Evolutionary conservation across 2,329 filamentous ascomycete genomes (phyloP).

Genomic region (Botrytis tulipae): DNA sequence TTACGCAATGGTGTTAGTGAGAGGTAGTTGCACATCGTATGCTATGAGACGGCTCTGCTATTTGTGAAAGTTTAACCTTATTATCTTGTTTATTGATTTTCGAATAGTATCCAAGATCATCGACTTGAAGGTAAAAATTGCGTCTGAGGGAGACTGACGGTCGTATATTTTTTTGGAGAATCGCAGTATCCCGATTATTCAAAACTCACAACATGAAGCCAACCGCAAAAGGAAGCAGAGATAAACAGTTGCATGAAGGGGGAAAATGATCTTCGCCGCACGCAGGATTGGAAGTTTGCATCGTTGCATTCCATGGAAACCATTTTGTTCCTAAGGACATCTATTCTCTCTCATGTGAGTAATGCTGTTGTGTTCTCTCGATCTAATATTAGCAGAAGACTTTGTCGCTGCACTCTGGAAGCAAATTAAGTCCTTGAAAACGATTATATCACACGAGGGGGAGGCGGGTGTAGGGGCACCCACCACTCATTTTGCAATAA

Average conservation of each 20-base stretch:
- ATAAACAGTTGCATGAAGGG: neutral
- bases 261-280: neutral
- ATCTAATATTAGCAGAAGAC: neutral
- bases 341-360: neutral
- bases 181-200: neutral
- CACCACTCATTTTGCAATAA: neutral
- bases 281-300: neutral
- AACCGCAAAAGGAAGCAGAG: neutral
- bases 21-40: neutral
- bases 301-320: neutral
- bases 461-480: neutral
- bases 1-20: neutral
- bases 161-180: neutral
- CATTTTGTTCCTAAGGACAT: neutral
- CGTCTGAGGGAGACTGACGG: neutral
- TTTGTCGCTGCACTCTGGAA: neutral
- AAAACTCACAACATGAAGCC: neutral
- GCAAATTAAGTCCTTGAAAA: neutral
- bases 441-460: neutral
- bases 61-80: neutral
- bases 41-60: neutral
- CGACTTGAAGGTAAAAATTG: neutral
- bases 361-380: neutral
- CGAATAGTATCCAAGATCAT: neutral
- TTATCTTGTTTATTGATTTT: neutral